Evolutionary conservation across 2,329 filamentous ascomycete genomes (phyloP).

Genomic region (Fusarium cyanostomum): DNA sequence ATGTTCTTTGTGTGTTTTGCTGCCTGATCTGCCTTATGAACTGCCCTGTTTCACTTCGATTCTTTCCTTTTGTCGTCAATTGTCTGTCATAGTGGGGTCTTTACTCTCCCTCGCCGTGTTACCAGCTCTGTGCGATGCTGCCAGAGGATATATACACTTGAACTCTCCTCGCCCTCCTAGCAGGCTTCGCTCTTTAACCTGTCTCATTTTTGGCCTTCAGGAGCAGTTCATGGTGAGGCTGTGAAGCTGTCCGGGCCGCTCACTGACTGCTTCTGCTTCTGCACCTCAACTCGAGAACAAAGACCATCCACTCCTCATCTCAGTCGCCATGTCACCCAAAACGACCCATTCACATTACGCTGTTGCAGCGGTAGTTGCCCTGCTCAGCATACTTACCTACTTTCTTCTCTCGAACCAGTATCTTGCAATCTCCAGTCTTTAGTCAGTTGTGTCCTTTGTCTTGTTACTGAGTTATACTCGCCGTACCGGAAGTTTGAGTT

Average conservation of each 20-base stretch:
- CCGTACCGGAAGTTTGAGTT: background rate
- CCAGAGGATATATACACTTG: constrained; percentile 19
- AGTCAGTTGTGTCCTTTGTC: constrained; percentile 26
- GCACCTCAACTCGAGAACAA: constrained; percentile 4
- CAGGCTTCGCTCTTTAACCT: background rate
- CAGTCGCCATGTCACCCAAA: constrained; percentile 24
- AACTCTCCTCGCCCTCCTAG: background rate
- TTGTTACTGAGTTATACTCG: background rate
- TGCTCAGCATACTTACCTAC: constrained; percentile 34
- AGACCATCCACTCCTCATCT: background rate
- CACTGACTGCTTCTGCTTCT: background rate
- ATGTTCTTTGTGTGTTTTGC: constrained; percentile 15
- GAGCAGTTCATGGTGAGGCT: background rate
- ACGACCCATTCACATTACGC: constrained; percentile 10
- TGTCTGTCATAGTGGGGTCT: constrained; percentile 26
- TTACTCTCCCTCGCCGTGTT: constrained; percentile 15
- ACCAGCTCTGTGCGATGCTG: constrained; percentile 17
- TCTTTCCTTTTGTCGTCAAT: background rate
- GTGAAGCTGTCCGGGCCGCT: background rate
- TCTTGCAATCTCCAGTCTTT: background rate
- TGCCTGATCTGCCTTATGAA: constrained; percentile 31
- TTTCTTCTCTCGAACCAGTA: background rate
- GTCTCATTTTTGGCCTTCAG: background rate
- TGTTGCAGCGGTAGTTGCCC: constrained; percentile 36
- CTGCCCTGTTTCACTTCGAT: background rate